Evolutionary conservation across 352 stramenopile species (phyloP), one percentile per base, ranked within the genome.

Genomic region (Pythium brassicae): DNA sequence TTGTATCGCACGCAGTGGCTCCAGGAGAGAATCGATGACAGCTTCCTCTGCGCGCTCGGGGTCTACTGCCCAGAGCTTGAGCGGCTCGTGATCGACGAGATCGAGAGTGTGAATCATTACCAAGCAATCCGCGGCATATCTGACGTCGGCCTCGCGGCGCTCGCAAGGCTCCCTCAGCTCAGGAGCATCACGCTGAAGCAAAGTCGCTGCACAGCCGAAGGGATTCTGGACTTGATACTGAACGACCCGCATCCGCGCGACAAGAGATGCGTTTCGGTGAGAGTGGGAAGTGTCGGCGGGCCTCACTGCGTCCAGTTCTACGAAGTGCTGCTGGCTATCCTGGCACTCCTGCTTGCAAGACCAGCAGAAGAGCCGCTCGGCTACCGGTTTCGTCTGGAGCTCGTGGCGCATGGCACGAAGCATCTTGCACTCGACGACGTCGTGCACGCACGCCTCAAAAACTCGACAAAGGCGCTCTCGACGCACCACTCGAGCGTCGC

Each of bases 111-210:
- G 3, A 27, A 34, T 8, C 11, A 47, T 4, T 17, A 59, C 17
- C 20, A 42, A 22, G 26, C 55, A 4, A 37, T 62, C 23, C 26
- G 27, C 10, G 50, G 42, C 19, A 27, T 61, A 20, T 50, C 47
- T 12, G 55, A 61, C 27, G 27, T n/a, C 6, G 55, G 46, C 0
- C 19, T 61, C 5, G 17, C n/a, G n/a, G 47, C 47, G 4, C 27
- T 62, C 19, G 29, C 35, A 5, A 43, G 17, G 17, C 48, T 62
- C 26, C 37, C 47, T 11, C 22, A 26, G 12, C 37, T 62, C 3
- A 7, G 32, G 22, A 15, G 17, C 10, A 62, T 62, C 17, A 32
- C 47, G 9, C 23, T 62, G 17, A 62, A 62, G 49, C 47, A 62
- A 20, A 51, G 27, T 10, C 26, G 19, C 12, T 50, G 47, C 14